A percentile compares a stretch with the other conserved stretches of the same genome.
These are phyloP conservation scores for Cryphonectria japonica DNA, from an alignment of 2,329 filamentous ascomycete genomes.

Conservation along the genomic window DNA sequence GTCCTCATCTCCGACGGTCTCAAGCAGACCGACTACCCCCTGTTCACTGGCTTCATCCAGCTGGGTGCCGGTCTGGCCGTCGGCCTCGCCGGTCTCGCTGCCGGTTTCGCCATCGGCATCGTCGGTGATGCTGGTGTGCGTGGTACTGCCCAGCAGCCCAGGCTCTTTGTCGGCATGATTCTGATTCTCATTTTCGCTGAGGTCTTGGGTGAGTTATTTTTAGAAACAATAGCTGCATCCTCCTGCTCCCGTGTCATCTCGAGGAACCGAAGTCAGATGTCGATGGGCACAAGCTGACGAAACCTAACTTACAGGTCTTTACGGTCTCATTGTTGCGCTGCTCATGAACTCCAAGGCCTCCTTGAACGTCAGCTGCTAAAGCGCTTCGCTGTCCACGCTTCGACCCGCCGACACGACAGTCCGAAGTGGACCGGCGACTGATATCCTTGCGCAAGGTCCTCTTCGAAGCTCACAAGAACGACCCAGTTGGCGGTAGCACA, in stretches of 20 bases:
- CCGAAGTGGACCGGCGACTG: conserved; percentile 28
- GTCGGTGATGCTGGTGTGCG: conserved; percentile 88
- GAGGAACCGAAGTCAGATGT: not conserved
- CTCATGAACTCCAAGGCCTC: conserved; percentile 97
- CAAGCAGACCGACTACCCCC: conserved; percentile 66
- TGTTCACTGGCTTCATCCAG: conserved; percentile 86
- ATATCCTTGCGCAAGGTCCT: conserved; percentile 9
- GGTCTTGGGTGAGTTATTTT: conserved; percentile 76
- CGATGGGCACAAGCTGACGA: conserved; percentile 1
- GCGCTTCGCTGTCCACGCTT: conserved; percentile 28
- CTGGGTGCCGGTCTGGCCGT: conserved; percentile 82
- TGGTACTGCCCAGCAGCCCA: conserved; percentile 81
- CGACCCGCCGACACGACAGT: conserved; percentile 21
- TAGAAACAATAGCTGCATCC: not conserved
- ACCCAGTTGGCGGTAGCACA: conserved; percentile 35
- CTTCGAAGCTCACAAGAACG: conserved; percentile 31
- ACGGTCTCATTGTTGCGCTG: conserved; percentile 97
- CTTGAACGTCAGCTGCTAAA: conserved; percentile 66
- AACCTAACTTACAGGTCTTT: conserved; percentile 71
- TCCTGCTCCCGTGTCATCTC: conserved; percentile 9
- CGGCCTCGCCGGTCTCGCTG: conserved; percentile 81
- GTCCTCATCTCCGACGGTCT: conserved; percentile 84
- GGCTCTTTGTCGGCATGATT: conserved; percentile 96
- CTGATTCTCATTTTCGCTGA: conserved; percentile 99
- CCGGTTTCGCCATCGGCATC: conserved; percentile 85